Percentiles rank a stretch among this genome's conserved stretches.
These are phyloP conservation scores for Fraxinus paxiana DNA, from an alignment of 305 asterid species.

Conservation along the genomic window DNA sequence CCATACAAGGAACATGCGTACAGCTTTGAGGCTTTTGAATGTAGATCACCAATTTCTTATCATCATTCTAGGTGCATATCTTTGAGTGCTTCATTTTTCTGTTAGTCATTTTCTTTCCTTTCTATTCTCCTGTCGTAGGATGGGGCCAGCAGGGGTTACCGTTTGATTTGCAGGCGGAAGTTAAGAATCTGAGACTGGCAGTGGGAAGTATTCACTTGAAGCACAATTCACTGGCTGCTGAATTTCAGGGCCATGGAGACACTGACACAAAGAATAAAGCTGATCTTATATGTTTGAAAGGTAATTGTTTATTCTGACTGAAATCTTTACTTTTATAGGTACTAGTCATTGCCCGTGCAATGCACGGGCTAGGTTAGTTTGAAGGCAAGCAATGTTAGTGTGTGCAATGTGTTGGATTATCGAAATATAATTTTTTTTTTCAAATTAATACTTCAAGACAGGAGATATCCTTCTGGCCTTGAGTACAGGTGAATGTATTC, in stretches of 20 bases:
- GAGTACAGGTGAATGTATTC: no score
- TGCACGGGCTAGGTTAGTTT: no score
- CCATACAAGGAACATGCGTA: background rate
- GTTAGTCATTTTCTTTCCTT: conserved; percentile 18
- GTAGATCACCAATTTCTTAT: conserved; percentile 17
- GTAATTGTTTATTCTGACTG: conserved; percentile 32
- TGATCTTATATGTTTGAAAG: conserved; percentile 58
- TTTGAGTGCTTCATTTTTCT: background rate
- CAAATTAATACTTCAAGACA: no score
- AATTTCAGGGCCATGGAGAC: conserved; percentile 68
- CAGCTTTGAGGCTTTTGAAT: conserved; percentile 10
- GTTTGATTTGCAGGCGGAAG: conserved; percentile 50
- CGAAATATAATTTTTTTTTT: no score
- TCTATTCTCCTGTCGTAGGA: conserved; percentile 42
- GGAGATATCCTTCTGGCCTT: no score
- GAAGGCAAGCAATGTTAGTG: no score
- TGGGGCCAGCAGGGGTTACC: conserved; percentile 46
- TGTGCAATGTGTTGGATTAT: no score
- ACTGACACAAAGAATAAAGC: conserved; percentile 75
- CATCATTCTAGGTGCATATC: conserved; percentile 1
- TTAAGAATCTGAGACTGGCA: conserved; percentile 52
- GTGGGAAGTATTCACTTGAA: conserved; percentile 62
- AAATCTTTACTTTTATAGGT: background rate
- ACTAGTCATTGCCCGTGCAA: no score
- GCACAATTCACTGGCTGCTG: conserved; percentile 70